A percentile compares a stretch with the other conserved stretches of the same genome.
Evolutionary conservation across 2,329 filamentous ascomycete species (phyloP).

Genomic region (Triangularia verruculosa): DNA sequence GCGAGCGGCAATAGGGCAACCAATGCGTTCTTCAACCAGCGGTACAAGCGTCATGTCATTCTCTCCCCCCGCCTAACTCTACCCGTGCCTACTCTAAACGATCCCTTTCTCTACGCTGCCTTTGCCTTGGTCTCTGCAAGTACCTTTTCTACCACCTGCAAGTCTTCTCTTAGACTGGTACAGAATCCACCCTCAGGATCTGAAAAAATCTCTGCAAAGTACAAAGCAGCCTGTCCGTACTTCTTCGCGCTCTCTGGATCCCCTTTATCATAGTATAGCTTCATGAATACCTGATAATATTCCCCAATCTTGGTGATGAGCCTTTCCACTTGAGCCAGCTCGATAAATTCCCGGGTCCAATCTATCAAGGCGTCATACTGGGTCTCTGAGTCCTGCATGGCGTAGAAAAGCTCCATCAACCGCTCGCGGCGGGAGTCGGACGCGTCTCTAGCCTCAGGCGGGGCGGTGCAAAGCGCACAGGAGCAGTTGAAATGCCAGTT

Average conservation of each 20-base stretch:
- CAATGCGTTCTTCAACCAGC: background rate
- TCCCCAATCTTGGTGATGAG: conserved; percentile 20
- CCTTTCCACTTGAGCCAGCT: conserved; percentile 18
- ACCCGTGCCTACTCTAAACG: background rate
- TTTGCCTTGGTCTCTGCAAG: background rate
- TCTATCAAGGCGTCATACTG: conserved; percentile 15
- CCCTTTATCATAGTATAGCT: conserved; percentile 16
- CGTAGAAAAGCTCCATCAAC: conserved; percentile 19
- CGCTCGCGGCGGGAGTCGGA: conserved; percentile 26
- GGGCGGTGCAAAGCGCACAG: conserved; percentile 27
- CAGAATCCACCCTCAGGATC: conserved; percentile 22
- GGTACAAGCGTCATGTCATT: background rate
- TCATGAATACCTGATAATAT: conserved; percentile 24
- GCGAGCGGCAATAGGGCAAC: background rate
- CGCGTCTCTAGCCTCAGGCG: conserved; percentile 16
- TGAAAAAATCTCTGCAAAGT: conserved; percentile 20
- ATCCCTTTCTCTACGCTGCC: background rate
- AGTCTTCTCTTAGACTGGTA: conserved; percentile 14
- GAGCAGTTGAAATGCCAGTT: conserved; percentile 31
- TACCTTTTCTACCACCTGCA: conserved; percentile 5
- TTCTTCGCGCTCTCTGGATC: conserved; percentile 16
- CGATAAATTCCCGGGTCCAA: conserved; percentile 19
- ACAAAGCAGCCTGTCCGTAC: conserved; percentile 16
- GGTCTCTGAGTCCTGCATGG: conserved; percentile 14
- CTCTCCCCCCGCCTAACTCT: background rate